Base-by-base conservation (phyloP, 2,329 filamentous ascomycete genomes). In the Ceratocystis eucalypticola region DNA sequence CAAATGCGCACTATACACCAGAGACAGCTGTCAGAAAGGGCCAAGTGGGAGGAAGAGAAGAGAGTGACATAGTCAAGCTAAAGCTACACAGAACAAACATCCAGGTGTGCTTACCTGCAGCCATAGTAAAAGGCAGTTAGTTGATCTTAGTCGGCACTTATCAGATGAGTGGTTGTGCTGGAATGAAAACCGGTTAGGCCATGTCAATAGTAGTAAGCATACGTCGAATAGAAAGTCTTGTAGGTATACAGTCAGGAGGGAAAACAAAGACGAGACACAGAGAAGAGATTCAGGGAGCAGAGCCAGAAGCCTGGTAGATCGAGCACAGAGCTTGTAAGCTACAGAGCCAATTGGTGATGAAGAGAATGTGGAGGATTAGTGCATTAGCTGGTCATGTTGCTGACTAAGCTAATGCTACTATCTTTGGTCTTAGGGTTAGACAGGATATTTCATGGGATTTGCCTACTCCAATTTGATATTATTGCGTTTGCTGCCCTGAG, bases 1-100 rank as follows among this genome's bases (percentile, higher is more conserved):
- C 91, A 96, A 73, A 97, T 92, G 70, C 94, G 89, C 69, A 97
- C 93, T 79, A 70, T 41, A n/a, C 37, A 15, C 37, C 10, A 61
- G 10, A 30, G n/a, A 70, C 67, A 69, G 69, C 30, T 77, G 66
- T 37, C 65, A 41, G 46, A 41, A 61, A 67, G 25, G 53, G 53
- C 5, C 1, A 41, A 48, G 70, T 59, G 68, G 70, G 70, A 70
- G 33, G 44, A 37, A 61, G 61, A 62, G 10, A 33, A 7, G 15
- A 37, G n/a, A 41, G 37, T 50, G 17, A 5, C 25, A 12, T 15
- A 30, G 17, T 12, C 15, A 44, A n/a, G n/a, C 12, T 17, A 41
- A n/a, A 20, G 25, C 20, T n/a, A 55, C 17, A 15, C 22, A 41
- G 37, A 12, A 15, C 12, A 4, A 5, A 4, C 3, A 15, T 8